Evolutionary conservation across 768 basidiomycete species (phyloP), one percentile per base, ranked within the genome.

Genomic region (Lentinula boryana): DNA sequence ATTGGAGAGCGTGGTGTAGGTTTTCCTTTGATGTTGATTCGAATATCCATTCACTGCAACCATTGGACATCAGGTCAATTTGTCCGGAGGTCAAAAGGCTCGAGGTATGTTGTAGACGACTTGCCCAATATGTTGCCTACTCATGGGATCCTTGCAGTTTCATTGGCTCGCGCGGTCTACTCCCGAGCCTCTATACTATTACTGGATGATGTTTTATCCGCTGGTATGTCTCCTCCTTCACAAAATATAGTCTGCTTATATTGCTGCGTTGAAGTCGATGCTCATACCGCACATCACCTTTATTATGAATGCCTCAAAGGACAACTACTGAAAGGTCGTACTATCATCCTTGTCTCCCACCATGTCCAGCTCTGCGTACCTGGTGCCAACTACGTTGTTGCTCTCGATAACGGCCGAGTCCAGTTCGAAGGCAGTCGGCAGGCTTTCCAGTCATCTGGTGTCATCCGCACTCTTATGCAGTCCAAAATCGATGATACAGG

Each of bases 341-440:
- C 97, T 0, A 77, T 95, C 63, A 84, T 98, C 62, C 81, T 99
- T 13, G 96, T 98, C 55, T 97, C 95, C 2, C 96, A 99, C 68
- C 94, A 96, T 68, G 90, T 97, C 36, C 90, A 94, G 68, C 80
- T 98, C 4, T 94, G 92, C 67, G 81, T 85, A 2, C 84, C 91
- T 1, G 88, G 84, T 33, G 93, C 95, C 1, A 76, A 74, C 27
- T 95, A 93, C 71, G 80, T 98, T 64, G 89, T 96, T 41, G 86
- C 89, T 13, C 78, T 94, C 32, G 91, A 93, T 66, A 87, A 90
- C 67, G 92, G 91, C 33, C 83, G 84, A n/a, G 80, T 95, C 13
- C 75, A 82, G 50, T 96, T 87, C 72, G 78, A 85, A 61, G 95
- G 95, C 35, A 78, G 78, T 62, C 74, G 77, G 36, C 81, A 86